phyloP scores from a whole-genome alignment of 257 asterid genomes.

The Nyctanthes arbortristis region DNA sequence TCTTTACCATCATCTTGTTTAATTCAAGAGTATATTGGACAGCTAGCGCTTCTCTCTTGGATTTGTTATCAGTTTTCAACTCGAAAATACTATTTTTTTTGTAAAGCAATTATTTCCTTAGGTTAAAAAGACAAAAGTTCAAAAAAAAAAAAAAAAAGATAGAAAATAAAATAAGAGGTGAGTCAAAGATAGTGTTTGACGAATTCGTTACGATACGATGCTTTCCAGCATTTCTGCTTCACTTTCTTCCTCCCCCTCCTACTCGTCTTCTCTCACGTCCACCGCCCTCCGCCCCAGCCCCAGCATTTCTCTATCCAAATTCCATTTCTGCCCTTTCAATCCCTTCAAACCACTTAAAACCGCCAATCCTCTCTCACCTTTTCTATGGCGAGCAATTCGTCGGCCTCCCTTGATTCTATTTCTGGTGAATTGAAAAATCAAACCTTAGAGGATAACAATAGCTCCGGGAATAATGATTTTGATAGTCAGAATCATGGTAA shows the following conservation, averaged over 20 bases:
- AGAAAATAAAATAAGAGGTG: not conserved
- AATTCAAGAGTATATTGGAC: too few relatives aligned
- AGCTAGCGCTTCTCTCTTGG: too few relatives aligned
- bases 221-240: slow-evolving; percentile 48
- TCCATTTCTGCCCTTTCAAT: slow-evolving; percentile 32
- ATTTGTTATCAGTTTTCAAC: too few relatives aligned
- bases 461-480: slow-evolving; percentile 6
- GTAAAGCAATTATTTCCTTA: too few relatives aligned
- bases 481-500: not conserved
- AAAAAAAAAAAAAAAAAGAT: not conserved
- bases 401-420: slow-evolving; percentile 62
- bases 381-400: slow-evolving; percentile 54
- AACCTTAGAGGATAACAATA: slow-evolving; percentile 31
- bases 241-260: slow-evolving; percentile 40
- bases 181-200: slow-evolving; percentile 11
- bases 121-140: too few relatives aligned
- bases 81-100: too few relatives aligned
- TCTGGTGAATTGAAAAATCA: slow-evolving; percentile 66
- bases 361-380: slow-evolving; percentile 36
- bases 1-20: too few relatives aligned
- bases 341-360: slow-evolving; percentile 30
- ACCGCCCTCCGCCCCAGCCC: slow-evolving; percentile 34
- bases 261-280: slow-evolving; percentile 30
- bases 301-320: slow-evolving; percentile 25
- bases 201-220: slow-evolving; percentile 29